A percentile compares a stretch with the other conserved stretches of the same genome.
Evolutionary conservation across 306 rosid genomes (phyloP).

Genomic region (Lathyrus oleraceus): DNA sequence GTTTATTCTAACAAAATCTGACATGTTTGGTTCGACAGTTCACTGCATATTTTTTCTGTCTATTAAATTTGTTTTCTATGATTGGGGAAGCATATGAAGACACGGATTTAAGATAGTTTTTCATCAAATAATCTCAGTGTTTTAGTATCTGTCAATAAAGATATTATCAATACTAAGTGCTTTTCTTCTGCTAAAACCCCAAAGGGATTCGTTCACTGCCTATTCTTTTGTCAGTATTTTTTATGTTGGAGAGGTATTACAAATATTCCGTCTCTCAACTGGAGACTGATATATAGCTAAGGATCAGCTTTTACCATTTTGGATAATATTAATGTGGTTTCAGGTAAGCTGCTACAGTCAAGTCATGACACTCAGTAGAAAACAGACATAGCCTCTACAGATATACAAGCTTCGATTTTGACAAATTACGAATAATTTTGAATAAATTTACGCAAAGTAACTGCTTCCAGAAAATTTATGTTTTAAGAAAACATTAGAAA

Average conservation of each 20-base stretch:
- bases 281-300: slow-evolving; percentile 3
- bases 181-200: slow-evolving; percentile 16
- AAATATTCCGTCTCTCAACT: neutral
- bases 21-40: slow-evolving; percentile 4
- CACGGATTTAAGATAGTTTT: neutral
- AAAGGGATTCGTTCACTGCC: slow-evolving; percentile 10
- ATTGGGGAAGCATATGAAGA: neutral
- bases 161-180: neutral
- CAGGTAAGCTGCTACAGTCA: slow-evolving; percentile 14
- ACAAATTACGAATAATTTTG: neutral
- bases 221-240: neutral
- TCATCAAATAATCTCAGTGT: slow-evolving; percentile 5
- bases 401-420: slow-evolving; percentile 2
- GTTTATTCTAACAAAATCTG: slow-evolving; percentile 16
- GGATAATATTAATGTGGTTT: neutral
- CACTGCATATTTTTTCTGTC: slow-evolving; percentile 8
- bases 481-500: neutral
- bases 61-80: neutral
- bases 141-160: slow-evolving; percentile 3
- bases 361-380: slow-evolving; percentile 11
- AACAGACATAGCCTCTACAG: neutral
- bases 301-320: neutral
- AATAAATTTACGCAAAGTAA: slow-evolving; percentile 22
- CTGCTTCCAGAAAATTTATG: slow-evolving; percentile 4
- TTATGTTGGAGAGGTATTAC: neutral